Percentiles rank a stretch among this genome's conserved stretches.
These are phyloP conservation scores for Fraxinus dipetala DNA, from an alignment of 305 asterid species.

Conservation along the genomic window DNA sequence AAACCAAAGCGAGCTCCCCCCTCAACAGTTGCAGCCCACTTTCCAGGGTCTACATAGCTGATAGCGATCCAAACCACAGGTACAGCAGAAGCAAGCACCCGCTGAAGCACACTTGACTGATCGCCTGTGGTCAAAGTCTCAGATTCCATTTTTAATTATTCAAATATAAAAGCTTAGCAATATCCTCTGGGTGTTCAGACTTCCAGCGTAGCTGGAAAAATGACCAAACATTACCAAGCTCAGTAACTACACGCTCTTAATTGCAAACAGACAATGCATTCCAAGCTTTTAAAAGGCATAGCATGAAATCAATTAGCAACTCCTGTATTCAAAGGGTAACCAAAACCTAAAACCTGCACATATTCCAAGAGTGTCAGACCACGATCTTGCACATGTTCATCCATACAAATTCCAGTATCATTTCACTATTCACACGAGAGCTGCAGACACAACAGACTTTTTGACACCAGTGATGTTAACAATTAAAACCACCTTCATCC, in stretches of 20 bases:
- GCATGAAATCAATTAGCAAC: constrained; percentile 23
- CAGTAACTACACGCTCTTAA: constrained; percentile 29
- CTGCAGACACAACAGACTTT: constrained; percentile 23
- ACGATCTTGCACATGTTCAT: constrained; percentile 9
- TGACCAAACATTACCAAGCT: constrained; percentile 24
- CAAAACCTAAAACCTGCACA: constrained; percentile 21
- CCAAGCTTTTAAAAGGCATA: constrained; percentile 20
- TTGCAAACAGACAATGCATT: constrained; percentile 13
- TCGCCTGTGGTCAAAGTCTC: constrained; percentile 34
- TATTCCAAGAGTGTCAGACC: constrained; percentile 20
- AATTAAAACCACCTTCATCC: constrained; percentile 28
- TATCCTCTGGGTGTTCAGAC: constrained; percentile 29
- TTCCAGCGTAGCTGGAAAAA: constrained; percentile 29
- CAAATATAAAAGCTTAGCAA: constrained; percentile 29
- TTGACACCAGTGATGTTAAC: constrained; percentile 23
- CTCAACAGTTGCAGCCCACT: constrained; percentile 87
- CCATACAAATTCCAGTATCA: constrained; percentile 13
- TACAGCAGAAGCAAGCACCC: constrained; percentile 65
- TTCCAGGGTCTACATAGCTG: constrained; percentile 94
- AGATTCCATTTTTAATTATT: constrained; percentile 46
- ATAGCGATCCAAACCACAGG: constrained; percentile 80
- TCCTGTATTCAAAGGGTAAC: constrained; percentile 19
- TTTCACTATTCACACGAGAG: constrained; percentile 12
- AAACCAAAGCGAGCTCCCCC: constrained; percentile 89
- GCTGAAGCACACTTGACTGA: constrained; percentile 42